Percentiles rank a stretch among this genome's conserved stretches.
These are phyloP conservation scores for Sergeia podlipaevii DNA, from an alignment of 208 protist genomes.

Conservation along the genomic window DNA sequence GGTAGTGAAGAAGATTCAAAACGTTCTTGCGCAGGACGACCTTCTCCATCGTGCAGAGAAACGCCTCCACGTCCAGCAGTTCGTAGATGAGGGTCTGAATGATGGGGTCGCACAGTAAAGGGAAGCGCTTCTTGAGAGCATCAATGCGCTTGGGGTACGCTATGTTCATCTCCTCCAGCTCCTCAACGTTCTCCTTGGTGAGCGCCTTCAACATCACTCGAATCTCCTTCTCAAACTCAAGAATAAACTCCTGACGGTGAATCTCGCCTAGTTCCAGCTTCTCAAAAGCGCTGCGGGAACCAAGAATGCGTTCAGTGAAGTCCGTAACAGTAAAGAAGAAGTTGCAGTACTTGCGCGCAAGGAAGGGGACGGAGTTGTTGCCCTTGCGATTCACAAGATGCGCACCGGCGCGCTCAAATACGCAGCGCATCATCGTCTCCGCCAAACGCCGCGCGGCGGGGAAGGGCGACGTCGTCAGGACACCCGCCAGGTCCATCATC, in stretches of 20 bases:
- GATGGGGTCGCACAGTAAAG: constrained; percentile 54
- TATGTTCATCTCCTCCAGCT: constrained; percentile 52
- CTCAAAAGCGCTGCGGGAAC: constrained; percentile 45
- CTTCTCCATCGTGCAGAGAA: constrained; percentile 72
- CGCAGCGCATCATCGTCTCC: constrained; percentile 68
- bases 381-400: constrained; percentile 38
- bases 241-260: constrained; percentile 61
- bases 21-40: constrained; percentile 76
- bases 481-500: constrained; percentile 71
- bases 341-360: constrained; percentile 66
- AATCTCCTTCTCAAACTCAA: constrained; percentile 45
- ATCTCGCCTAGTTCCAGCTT: constrained; percentile 72
- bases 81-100: constrained; percentile 62
- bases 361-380: constrained; percentile 31
- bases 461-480: constrained; percentile 64
- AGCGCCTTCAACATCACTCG: constrained; percentile 59
- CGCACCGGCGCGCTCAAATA: constrained; percentile 56
- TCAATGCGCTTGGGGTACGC: constrained; percentile 47
- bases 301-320: constrained; percentile 59
- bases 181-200: constrained; percentile 49
- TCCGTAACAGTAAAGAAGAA: constrained; percentile 63
- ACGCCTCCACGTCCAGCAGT: constrained; percentile 61
- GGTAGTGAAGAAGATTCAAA: constrained; percentile 73
- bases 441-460: constrained; percentile 56
- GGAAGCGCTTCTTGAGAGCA: constrained; percentile 48